Evolutionary conservation across 192 early-diverging fungal species (phyloP).

Genomic region (Thoreauomyces humboldtii): DNA sequence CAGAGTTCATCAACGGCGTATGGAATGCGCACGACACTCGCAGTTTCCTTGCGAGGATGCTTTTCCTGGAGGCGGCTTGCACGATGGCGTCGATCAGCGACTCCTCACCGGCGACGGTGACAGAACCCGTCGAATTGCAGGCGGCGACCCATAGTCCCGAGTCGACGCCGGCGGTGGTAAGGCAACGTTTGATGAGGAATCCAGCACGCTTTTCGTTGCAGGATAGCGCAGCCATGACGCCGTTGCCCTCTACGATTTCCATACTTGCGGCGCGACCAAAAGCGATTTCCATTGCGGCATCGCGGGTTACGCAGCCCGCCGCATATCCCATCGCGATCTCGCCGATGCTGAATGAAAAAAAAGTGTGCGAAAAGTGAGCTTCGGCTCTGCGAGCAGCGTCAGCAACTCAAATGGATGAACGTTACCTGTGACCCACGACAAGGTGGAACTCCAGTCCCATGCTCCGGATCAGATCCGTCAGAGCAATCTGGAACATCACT

Average conservation of each 20-base stretch:
- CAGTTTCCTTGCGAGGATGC: conserved; percentile 27
- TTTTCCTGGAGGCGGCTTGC: conserved; percentile 8
- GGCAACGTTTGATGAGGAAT: background rate
- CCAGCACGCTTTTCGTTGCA: background rate
- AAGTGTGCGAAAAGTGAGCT: background rate
- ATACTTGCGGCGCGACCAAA: conserved; percentile 31
- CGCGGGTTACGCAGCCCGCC: conserved; percentile 14
- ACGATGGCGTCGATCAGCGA: conserved; percentile 28
- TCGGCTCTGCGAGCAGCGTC: too few species aligned
- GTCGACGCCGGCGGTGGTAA: background rate
- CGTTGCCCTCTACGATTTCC: conserved; percentile 22
- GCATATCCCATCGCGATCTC: conserved; percentile 36
- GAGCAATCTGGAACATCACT: conserved; percentile 33
- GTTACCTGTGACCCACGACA: conserved; percentile 30
- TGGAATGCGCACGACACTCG: conserved; percentile 35
- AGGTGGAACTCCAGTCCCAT: conserved; percentile 15
- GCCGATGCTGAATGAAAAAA: too few species aligned
- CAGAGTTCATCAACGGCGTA: conserved; percentile 26
- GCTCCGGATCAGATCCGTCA: conserved; percentile 28
- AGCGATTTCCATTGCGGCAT: conserved; percentile 31
- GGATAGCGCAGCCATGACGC: conserved; percentile 32
- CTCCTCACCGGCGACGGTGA: conserved; percentile 27
- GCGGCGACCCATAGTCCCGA: conserved; percentile 27
- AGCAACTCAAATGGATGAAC: background rate
- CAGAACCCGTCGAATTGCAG: conserved; percentile 31